phyloP scores from a whole-genome alignment of 2,329 filamentous ascomycete species.

The Stylonectria norvegica region DNA sequence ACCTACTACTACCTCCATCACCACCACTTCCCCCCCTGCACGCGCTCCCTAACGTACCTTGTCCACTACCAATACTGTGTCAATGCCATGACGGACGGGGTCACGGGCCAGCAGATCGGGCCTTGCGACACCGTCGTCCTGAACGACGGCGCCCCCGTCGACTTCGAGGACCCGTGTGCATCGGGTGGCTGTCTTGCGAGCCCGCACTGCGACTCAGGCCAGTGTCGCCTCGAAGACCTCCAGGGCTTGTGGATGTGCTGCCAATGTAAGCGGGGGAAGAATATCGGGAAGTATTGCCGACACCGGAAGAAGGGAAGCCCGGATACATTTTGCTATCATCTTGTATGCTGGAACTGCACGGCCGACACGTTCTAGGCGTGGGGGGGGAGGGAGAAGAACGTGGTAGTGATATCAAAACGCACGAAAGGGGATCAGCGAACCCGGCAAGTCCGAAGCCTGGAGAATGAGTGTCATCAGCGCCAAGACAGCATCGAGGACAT shows the following conservation, averaged over 20 bases:
- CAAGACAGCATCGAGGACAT: too few species aligned
- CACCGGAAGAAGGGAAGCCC: slow-evolving; percentile 45
- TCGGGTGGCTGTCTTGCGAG: slow-evolving; percentile 44
- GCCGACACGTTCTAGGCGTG: slow-evolving; percentile 25
- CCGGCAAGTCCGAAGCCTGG: too few species aligned
- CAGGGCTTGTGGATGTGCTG: slow-evolving; percentile 50
- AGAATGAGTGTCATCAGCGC: too few species aligned
- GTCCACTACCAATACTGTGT: slow-evolving; percentile 45
- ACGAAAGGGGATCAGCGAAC: too few species aligned
- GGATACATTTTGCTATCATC: slow-evolving; percentile 51
- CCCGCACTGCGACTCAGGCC: slow-evolving; percentile 45
- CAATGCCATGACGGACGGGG: slow-evolving; percentile 31
- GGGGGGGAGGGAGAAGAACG: slow-evolving; percentile 12
- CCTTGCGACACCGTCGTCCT: slow-evolving; percentile 19
- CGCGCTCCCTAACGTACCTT: slow-evolving; percentile 37
- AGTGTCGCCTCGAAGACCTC: slow-evolving; percentile 48
- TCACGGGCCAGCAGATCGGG: slow-evolving; percentile 23
- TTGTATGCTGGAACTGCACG: slow-evolving; percentile 44
- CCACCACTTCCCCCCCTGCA: slow-evolving; percentile 46
- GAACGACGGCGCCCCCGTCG: slow-evolving; percentile 17
- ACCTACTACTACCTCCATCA: slow-evolving; percentile 49
- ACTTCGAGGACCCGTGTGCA: slow-evolving; percentile 43
- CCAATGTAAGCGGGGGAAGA: slow-evolving; percentile 44
- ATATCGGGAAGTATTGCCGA: slow-evolving; percentile 44
- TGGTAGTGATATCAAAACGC: too few species aligned